Percentiles rank a stretch among this genome's conserved stretches.
These are phyloP conservation scores for Citrus mangshanensis DNA, from an alignment of 345 rosid species.

Conservation along the genomic window DNA sequence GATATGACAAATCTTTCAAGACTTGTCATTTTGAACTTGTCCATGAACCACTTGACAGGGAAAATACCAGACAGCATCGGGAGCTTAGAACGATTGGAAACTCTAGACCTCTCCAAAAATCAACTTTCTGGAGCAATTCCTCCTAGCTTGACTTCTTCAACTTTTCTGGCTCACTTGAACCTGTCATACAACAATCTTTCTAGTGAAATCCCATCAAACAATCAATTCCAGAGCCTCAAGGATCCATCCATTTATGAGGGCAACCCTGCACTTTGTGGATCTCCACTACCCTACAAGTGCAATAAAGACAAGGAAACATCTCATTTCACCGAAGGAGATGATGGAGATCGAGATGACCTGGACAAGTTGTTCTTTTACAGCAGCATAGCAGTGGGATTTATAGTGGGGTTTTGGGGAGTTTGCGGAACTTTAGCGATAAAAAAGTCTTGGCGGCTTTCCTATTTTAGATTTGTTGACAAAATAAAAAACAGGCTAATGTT, in stretches of 20 bases:
- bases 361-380: neutral
- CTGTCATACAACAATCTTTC: conserved; percentile 24
- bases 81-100: conserved; percentile 1
- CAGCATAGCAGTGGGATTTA: neutral
- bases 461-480: neutral
- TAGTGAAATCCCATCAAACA: conserved; percentile 22
- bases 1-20: neutral
- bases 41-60: conserved; percentile 18
- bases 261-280: conserved; percentile 16
- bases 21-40: conserved; percentile 15
- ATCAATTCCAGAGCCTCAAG: conserved; percentile 13
- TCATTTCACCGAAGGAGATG: neutral
- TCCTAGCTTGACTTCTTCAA: neutral
- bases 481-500: neutral
- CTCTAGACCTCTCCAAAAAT: conserved; percentile 19
- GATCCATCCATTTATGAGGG: conserved; percentile 26
- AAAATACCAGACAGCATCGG: conserved; percentile 9
- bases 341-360: neutral
- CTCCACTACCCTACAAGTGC: conserved; percentile 14
- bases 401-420: conserved; percentile 5
- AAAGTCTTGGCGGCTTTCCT: conserved; percentile 1
- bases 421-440: neutral
- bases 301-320: neutral
- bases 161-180: conserved; percentile 17
- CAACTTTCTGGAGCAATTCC: conserved; percentile 20